Evolutionary conservation across 371 early-diverging fungal genomes (phyloP).

Genomic region (Funneliformis caledonium): DNA sequence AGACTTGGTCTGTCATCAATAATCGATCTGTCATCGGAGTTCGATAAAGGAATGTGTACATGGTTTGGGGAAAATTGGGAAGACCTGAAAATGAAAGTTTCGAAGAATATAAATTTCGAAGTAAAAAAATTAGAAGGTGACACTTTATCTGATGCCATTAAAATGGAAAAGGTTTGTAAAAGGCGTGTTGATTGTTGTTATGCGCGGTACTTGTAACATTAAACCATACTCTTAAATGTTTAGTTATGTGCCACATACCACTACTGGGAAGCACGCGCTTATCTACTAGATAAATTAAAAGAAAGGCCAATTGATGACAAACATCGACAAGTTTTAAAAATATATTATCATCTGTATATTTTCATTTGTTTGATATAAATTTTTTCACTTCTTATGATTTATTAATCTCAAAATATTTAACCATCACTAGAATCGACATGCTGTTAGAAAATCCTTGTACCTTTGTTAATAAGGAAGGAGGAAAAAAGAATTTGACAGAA

Average conservation of each 20-base stretch:
- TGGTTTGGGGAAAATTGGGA: conserved; percentile 36
- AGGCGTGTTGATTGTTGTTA: background rate
- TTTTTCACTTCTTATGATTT: conserved; percentile 6
- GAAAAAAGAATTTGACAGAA: conserved; percentile 14
- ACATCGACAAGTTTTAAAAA: conserved; percentile 27
- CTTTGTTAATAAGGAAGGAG: conserved; percentile 23
- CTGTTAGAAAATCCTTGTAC: conserved; percentile 15
- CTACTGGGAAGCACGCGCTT: conserved; percentile 1
- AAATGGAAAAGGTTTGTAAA: conserved; percentile 33
- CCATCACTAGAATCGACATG: conserved; percentile 23
- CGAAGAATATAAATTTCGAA: conserved; percentile 17
- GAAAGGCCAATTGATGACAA: background rate
- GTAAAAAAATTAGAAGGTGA: conserved; percentile 28
- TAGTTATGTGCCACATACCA: conserved; percentile 20
- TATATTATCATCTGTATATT: conserved; percentile 34
- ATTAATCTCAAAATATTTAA: conserved; percentile 27
- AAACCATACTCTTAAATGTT: conserved; percentile 9
- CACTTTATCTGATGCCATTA: conserved; percentile 16
- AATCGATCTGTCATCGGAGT: conserved; percentile 28
- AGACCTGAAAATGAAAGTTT: conserved; percentile 9
- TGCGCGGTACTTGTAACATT: background rate
- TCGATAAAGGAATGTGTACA: background rate
- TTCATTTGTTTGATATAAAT: background rate
- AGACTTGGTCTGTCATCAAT: conserved; percentile 20
- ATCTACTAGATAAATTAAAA: conserved; percentile 20